Base-by-base conservation (phyloP, 345 rosid species). In the Gynandropsis gynandra region DNA sequence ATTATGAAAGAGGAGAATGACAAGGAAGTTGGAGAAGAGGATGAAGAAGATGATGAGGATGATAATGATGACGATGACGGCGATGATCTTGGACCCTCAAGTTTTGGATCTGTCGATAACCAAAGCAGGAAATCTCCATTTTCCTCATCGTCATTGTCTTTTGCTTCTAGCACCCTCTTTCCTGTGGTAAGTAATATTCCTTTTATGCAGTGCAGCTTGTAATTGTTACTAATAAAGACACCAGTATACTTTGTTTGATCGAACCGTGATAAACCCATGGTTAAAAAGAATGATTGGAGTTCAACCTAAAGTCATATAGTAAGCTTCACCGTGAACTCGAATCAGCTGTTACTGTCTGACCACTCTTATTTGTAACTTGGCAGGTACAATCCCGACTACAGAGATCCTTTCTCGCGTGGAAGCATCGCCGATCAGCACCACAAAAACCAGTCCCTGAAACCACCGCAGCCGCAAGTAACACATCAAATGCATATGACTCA, bases 81-180 rank as follows among this genome's bases (percentile, higher is more conserved):
- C 6, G 58, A 51, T 10, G 87, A 79, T 54, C 54, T 53, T 65
- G 60, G 72, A 52, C 79, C 77, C 33, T 78, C 90, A 19, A 83
- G 97, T 81, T 89, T 86, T 67, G 97, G 97, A 40, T 76, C 86
- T 56, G 83, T 69, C 48, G 76, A 73, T 43, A 73, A 67, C 52
- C 8, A 49, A 17, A 79, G 77, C 34, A 69, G 66, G 61, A 68
- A 64, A 4, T 68, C 85, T 33, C 87, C 88, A 16, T 89, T 86
- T 49, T 78, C 85, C 31, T 58, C 94, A 15, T 74, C 73, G 35
- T 80, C 97, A n/a, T 54, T 86, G 72, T 77, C 78, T 58, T 78
- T 89, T 66, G 76, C 84, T 66, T 73, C 94, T 31, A 67, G 66
- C 44, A 67, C 72, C 73, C 79, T 81, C 65, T 74, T 83, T 66